These are phyloP conservation scores for Skeletonema grethae DNA, from an alignment of 108 stramenopile species.

Conservation along the genomic window DNA sequence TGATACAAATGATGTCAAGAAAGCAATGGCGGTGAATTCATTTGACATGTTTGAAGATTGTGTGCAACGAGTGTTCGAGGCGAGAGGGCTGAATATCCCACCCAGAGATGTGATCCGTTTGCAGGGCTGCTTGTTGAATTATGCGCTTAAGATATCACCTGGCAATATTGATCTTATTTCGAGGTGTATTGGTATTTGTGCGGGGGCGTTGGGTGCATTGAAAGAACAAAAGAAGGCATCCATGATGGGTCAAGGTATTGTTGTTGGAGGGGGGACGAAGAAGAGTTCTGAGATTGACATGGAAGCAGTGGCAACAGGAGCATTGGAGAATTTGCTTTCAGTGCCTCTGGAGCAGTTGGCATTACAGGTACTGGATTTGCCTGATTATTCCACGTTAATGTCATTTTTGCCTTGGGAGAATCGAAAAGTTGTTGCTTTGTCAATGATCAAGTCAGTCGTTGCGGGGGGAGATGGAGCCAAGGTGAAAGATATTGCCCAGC, in stretches of 20 bases:
- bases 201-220: constrained; percentile 53
- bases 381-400: constrained; percentile 80
- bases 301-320: constrained; percentile 78
- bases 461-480: constrained; percentile 53
- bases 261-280: constrained; percentile 35
- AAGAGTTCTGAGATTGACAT: constrained; percentile 48
- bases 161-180: constrained; percentile 86
- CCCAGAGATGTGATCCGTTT: constrained; percentile 92
- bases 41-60: constrained; percentile 94
- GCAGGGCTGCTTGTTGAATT: constrained; percentile 88
- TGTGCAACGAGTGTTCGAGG: constrained; percentile 85
- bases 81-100: constrained; percentile 75
- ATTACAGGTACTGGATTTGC: constrained; percentile 81
- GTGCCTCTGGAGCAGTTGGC: constrained; percentile 85
- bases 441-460: constrained; percentile 68
- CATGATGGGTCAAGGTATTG: constrained; percentile 52
- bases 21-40: constrained; percentile 67
- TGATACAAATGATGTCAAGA: constrained; percentile 82
- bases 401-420: constrained; percentile 92
- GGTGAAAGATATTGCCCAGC: constrained; percentile 53
- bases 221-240: constrained; percentile 59
- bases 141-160: constrained; percentile 93
- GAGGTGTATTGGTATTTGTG: constrained; percentile 79
- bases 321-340: constrained; percentile 89
- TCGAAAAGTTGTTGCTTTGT: constrained; percentile 77